phyloP scores from a whole-genome alignment of 2,329 filamentous ascomycete species.

The Fusarium mundagurra region DNA sequence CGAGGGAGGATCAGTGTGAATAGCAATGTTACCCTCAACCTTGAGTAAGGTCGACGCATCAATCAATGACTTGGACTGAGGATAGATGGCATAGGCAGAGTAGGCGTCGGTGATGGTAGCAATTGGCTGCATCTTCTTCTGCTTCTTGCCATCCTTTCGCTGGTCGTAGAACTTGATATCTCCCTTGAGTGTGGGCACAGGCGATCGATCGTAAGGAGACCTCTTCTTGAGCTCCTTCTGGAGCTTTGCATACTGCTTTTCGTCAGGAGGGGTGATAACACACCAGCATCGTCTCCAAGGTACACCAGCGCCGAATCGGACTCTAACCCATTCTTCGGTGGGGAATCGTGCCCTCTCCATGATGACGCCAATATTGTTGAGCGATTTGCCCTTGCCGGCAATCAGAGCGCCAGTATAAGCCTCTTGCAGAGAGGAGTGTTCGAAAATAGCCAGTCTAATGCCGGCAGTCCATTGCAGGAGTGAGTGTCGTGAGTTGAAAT shows the following conservation, averaged over 20 bases:
- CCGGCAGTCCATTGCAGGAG: conserved; percentile 95
- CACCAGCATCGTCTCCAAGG: conserved; percentile 98
- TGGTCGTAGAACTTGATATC: conserved; percentile 96
- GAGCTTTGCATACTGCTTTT: conserved; percentile 87
- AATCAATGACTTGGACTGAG: conserved; percentile 91
- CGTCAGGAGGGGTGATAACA: conserved; percentile 89
- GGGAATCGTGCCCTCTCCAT: conserved; percentile 82
- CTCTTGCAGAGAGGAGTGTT: conserved; percentile 92
- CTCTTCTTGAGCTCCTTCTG: conserved; percentile 86
- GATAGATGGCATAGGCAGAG: conserved; percentile 94
- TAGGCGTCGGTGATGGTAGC: conserved; percentile 92
- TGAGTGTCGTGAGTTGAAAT: conserved; percentile 95
- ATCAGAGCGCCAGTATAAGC: conserved; percentile 96
- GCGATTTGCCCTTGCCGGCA: conserved; percentile 86
- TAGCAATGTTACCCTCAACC: conserved; percentile 88
- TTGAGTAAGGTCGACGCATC: conserved; percentile 95
- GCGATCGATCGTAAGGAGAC: conserved; percentile 81
- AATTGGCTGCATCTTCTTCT: conserved; percentile 89
- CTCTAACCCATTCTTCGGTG: conserved; percentile 92
- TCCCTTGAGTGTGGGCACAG: conserved; percentile 76
- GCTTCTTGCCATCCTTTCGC: conserved; percentile 78
- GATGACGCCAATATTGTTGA: conserved; percentile 92
- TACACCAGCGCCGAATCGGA: conserved; percentile 93
- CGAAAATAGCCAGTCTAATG: conserved; percentile 92
- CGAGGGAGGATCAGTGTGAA: conserved; percentile 81